Evolutionary conservation across 2,329 filamentous ascomycete genomes (phyloP), one percentile per base, ranked within the genome.

Genomic region (Trichoderma sp.): DNA sequence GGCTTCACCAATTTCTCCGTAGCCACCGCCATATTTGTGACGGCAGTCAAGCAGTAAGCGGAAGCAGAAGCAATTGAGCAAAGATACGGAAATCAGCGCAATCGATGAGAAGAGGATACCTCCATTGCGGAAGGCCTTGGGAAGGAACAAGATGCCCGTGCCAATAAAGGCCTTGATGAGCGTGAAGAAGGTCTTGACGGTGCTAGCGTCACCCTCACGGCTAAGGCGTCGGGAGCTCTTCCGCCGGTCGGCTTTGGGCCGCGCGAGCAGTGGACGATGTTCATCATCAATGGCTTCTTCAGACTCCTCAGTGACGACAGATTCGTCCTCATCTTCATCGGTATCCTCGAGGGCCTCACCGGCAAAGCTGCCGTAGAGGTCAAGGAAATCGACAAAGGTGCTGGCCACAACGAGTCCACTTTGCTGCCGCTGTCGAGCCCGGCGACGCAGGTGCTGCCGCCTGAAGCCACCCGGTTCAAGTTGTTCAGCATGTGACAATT

Each of bases 81-180:
- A 81, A 2, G 93, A 91, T 3, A 95, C 89, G 11, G 86, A 84
- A 63, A 95, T 83, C 78, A 95, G 88, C 0, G 92, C 91, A 67
- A 94, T 83, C 0, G 91, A 92, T 0, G 93, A 94, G 81, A 95
- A 95, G 12, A 94, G 85, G 69, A 95, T 91, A 29, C 93, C 93
- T 45, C 93, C 93, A 78, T 95, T 95, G 80, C 91, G 90, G 84
- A 95, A 95, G 0, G 93, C 93, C 81, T 94, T 95, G 64, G 93
- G 93, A 62, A 95, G 83, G 80, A 95, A 95, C 91, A 95, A 94
- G 82, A 95, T 95, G 76, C 93, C 93, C 0, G 93, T 95, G 65
- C 93, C 93, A 73, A 95, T 89, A 79, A 95, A 95, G 1, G 93
- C 93, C 82, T 95, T 95, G 69, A 95, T 85, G 11, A 95, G 86